Evolutionary conservation across 352 stramenopile genomes (phyloP).

Genomic region (Thalassiosira mediterranea): DNA sequence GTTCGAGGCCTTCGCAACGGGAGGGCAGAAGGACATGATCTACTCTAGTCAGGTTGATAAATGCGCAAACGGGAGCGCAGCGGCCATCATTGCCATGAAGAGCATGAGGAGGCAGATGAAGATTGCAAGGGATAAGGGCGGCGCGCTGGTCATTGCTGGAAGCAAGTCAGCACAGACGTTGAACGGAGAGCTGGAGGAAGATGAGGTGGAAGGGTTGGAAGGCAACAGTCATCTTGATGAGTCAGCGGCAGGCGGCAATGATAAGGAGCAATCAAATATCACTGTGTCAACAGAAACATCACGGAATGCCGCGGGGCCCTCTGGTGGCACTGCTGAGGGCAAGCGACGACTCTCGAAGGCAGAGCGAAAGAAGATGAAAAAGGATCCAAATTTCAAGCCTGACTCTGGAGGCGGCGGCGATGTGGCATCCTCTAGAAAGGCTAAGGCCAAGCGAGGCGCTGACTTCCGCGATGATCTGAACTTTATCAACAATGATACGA

Average conservation of each 20-base stretch:
- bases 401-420: slow-evolving; percentile 1
- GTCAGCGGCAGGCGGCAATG: slow-evolving; percentile 16
- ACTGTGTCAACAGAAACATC: no score
- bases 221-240: slow-evolving; percentile 11
- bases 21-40: slow-evolving; percentile 75
- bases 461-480: slow-evolving; percentile 80
- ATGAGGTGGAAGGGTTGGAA: slow-evolving; percentile 12
- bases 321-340: slow-evolving; percentile 44
- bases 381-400: slow-evolving; percentile 61
- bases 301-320: slow-evolving; percentile 5
- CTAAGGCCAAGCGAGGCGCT: slow-evolving; percentile 59
- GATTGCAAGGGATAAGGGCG: slow-evolving; percentile 79
- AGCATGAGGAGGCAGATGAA: slow-evolving; percentile 84
- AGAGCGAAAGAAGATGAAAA: slow-evolving; percentile 93
- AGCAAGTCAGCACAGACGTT: slow-evolving; percentile 51
- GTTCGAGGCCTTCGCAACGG: slow-evolving; percentile 92
- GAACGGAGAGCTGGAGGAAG: slow-evolving; percentile 58
- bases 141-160: slow-evolving; percentile 75
- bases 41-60: slow-evolving; percentile 79
- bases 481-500: slow-evolving; percentile 83
- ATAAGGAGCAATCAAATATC: no score
- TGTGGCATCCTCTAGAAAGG: slow-evolving; percentile 48
- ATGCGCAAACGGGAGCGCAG: slow-evolving; percentile 61
- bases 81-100: slow-evolving; percentile 82
- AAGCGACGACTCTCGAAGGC: slow-evolving; percentile 92